phyloP scores from a whole-genome alignment of 495 filamentous ascomycete genomes.

The Jackrogersella minutella region DNA sequence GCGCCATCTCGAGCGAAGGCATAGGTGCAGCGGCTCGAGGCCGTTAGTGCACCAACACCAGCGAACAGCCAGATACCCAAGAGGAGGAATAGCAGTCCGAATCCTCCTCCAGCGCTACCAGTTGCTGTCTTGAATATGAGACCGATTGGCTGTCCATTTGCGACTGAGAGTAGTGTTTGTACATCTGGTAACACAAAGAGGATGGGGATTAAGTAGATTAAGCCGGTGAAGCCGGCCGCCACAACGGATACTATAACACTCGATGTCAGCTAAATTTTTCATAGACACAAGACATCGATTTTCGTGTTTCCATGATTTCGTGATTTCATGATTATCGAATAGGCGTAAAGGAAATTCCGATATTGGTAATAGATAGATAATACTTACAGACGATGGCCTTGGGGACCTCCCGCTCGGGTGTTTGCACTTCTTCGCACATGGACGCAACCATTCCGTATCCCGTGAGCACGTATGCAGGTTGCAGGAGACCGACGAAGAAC shows the following conservation, averaged over 20 bases:
- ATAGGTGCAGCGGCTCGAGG: conserved; percentile 66
- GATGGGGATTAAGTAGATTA: conserved; percentile 66
- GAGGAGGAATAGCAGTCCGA: conserved; percentile 76
- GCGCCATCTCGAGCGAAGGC: conserved; percentile 71
- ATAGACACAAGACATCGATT: too few relatives aligned
- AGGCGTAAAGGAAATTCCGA: too few relatives aligned
- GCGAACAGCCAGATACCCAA: conserved; percentile 72
- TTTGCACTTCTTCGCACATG: conserved; percentile 62
- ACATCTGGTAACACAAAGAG: conserved; percentile 69
- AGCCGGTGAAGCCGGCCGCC: conserved; percentile 61
- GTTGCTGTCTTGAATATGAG: conserved; percentile 66
- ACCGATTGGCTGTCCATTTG: conserved; percentile 66
- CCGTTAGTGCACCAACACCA: conserved; percentile 65
- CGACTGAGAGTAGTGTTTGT: conserved; percentile 56
- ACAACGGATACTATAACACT: conserved; percentile 57
- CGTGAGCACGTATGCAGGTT: conserved; percentile 60
- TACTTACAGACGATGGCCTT: conserved; percentile 57
- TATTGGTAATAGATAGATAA: too few relatives aligned
- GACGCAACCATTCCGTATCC: conserved; percentile 65
- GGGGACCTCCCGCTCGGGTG: conserved; percentile 63
- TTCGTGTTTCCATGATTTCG: too few relatives aligned
- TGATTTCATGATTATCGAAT: too few relatives aligned
- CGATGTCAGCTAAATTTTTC: too few relatives aligned
- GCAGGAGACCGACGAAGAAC: conserved; percentile 65
- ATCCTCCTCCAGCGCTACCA: conserved; percentile 68